Conservation (phyloP, 2,329 filamentous ascomycete species). For the Fusarium continuum region DNA sequence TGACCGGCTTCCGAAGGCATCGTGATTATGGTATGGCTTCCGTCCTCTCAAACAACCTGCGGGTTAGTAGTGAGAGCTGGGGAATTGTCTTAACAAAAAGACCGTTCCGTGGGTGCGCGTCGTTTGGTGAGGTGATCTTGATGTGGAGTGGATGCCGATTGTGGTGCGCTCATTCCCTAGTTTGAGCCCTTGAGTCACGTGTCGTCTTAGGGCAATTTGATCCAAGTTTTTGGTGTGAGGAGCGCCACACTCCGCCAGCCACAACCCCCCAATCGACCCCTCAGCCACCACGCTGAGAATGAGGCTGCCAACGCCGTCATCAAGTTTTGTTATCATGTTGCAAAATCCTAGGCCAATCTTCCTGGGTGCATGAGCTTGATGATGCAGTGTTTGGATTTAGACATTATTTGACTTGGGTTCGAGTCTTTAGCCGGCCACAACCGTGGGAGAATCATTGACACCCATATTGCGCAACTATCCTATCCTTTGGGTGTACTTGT, state of each 20-base stretch:
- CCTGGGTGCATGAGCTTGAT: neutral
- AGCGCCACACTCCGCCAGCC: conserved; percentile 1
- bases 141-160: conserved; percentile 51
- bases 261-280: neutral
- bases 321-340: conserved; percentile 1
- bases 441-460: neutral
- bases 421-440: neutral
- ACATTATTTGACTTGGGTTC: neutral
- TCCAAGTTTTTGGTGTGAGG: neutral
- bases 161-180: conserved; percentile 48
- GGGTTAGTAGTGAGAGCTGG: conserved; percentile 53
- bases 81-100: conserved; percentile 58
- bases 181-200: conserved; percentile 53
- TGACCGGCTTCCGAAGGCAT: conserved; percentile 91
- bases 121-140: conserved; percentile 54
- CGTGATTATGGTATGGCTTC: conserved; percentile 66
- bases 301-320: neutral
- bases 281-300: neutral
- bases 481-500: too few relatives aligned
- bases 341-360: neutral
- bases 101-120: conserved; percentile 56
- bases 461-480: neutral
- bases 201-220: conserved; percentile 42
- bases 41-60: conserved; percentile 59
- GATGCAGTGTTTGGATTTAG: neutral